phyloP scores from a whole-genome alignment of 2,329 filamentous ascomycete genomes.

The Pyricularia grisea region DNA sequence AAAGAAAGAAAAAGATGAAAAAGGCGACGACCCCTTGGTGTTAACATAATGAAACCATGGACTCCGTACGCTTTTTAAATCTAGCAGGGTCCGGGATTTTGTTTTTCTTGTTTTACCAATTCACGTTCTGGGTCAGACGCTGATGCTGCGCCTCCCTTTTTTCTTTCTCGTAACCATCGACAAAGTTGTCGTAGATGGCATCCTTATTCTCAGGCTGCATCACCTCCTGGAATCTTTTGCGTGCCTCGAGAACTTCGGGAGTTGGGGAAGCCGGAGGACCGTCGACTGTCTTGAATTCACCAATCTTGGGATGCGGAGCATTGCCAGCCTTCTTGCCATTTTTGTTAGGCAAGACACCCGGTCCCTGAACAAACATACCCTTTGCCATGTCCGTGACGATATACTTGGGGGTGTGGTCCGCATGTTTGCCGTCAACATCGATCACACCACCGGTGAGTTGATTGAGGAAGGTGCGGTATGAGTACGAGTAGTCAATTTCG shows the following conservation, averaged over 20 bases:
- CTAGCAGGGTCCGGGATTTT: not conserved
- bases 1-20: not conserved
- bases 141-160: not conserved
- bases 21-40: not conserved
- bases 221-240: not conserved
- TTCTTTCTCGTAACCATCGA: not conserved
- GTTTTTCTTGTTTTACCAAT: not conserved
- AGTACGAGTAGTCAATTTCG: conserved; percentile 29
- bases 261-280: not conserved
- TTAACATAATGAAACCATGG: not conserved
- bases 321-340: not conserved
- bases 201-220: not conserved
- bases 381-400: conserved; percentile 11
- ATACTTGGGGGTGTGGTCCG: conserved; percentile 25
- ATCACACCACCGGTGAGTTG: conserved; percentile 29
- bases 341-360: not conserved
- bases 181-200: not conserved
- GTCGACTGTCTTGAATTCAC: not conserved
- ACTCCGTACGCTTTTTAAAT: not conserved
- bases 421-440: conserved; percentile 21
- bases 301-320: not conserved
- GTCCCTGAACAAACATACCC: not conserved
- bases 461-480: conserved; percentile 27
- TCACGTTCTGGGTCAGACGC: not conserved
- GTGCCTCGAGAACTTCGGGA: not conserved